phyloP scores from a whole-genome alignment of 2,329 filamentous ascomycete species.

The Epichloe uncinata region DNA sequence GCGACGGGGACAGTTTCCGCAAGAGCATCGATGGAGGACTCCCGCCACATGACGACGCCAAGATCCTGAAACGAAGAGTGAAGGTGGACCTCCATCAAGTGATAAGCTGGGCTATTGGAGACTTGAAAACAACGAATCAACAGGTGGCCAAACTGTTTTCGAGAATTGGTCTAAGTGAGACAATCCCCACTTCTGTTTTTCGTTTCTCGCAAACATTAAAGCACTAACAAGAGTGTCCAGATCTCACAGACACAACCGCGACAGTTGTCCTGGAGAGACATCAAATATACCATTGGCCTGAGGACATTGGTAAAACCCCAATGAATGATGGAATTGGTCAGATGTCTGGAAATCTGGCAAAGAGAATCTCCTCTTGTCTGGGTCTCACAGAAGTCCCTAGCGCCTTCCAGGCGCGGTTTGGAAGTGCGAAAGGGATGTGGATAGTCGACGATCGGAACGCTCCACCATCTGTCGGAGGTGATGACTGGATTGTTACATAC shows the following conservation, averaged over 20 bases:
- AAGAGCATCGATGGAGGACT: slow-evolving; percentile 3
- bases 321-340: slow-evolving; percentile 56
- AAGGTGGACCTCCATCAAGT: slow-evolving; percentile 27
- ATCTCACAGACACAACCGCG: slow-evolving; percentile 36
- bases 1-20: slow-evolving; percentile 32
- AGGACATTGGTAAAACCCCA: slow-evolving; percentile 28
- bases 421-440: slow-evolving; percentile 66
- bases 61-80: slow-evolving; percentile 11
- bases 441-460: slow-evolving; percentile 34
- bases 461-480: slow-evolving; percentile 18
- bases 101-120: slow-evolving; percentile 38
- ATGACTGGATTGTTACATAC: slow-evolving; percentile 53
- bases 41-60: slow-evolving; percentile 14
- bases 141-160: slow-evolving; percentile 44
- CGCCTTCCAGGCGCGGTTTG: slow-evolving; percentile 57
- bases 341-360: slow-evolving; percentile 49
- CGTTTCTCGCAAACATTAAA: not conserved
- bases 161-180: slow-evolving; percentile 39
- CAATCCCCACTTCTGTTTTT: not conserved
- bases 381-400: slow-evolving; percentile 42
- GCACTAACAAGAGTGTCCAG: slow-evolving; percentile 18
- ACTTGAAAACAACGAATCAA: slow-evolving; percentile 30
- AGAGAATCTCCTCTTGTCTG: slow-evolving; percentile 35
- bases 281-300: slow-evolving; percentile 29
- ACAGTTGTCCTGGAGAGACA: slow-evolving; percentile 29